Percentiles rank a stretch among this genome's conserved stretches.
Evolutionary conservation across 192 early-diverging fungal genomes (phyloP).

Genomic region (Coemansia sp.): DNA sequence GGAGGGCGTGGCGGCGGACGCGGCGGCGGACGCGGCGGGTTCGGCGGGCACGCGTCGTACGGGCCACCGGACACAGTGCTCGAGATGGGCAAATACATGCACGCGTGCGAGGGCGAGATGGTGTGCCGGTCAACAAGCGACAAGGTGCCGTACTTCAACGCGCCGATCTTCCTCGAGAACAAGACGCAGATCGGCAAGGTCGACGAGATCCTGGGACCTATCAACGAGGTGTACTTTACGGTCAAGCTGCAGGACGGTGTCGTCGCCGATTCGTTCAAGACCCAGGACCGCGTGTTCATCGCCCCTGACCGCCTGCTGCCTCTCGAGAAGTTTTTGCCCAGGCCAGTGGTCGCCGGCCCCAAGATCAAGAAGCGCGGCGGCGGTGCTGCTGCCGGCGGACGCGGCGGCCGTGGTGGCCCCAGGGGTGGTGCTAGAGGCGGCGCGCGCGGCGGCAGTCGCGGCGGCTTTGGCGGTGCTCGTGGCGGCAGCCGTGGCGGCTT

Average conservation of each 20-base stretch:
- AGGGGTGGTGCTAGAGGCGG: constrained; percentile 28
- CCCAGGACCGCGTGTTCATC: constrained; percentile 91
- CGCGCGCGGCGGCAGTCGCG: constrained; percentile 37
- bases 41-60: constrained; percentile 52
- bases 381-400: constrained; percentile 60
- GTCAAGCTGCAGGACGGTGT: constrained; percentile 96
- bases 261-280: constrained; percentile 89
- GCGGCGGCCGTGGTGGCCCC: constrained; percentile 58
- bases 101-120: constrained; percentile 97
- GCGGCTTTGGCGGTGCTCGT: constrained; percentile 49
- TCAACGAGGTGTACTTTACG: constrained; percentile 98
- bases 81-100: constrained; percentile 88
- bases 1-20: constrained; percentile 22
- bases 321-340: constrained; percentile 96
- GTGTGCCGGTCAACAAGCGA: constrained; percentile 88
- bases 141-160: constrained; percentile 99
- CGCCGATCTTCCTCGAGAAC: constrained; percentile 97
- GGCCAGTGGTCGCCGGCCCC: constrained; percentile 69
- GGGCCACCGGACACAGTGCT: constrained; percentile 80
- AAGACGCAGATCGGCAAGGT: constrained; percentile 99
- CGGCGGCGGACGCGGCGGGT: constrained; percentile 55
- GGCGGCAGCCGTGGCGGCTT: constrained; percentile 56
- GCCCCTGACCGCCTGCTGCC: constrained; percentile 93
- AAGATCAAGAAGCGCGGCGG: constrained; percentile 61
- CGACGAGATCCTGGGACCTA: constrained; percentile 97